Evolutionary conservation across 257 asterid species (phyloP), one percentile per base, ranked within the genome.

Genomic region (Nicotiana tabacum): DNA sequence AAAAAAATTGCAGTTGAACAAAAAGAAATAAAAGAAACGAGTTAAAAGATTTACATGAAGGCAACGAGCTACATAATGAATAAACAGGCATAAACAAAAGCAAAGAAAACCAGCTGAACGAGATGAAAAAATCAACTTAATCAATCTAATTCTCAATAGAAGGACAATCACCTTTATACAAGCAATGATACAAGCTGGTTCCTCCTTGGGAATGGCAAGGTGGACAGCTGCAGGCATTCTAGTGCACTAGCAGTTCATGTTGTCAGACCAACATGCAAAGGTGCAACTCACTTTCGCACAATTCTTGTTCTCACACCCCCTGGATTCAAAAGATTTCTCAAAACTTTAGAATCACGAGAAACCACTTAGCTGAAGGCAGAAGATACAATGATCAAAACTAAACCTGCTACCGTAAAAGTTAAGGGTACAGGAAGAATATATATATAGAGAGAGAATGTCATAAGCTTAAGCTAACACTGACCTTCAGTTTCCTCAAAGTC

Each of bases 241-340:
- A 33, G 37, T 33, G 37, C 0, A 2, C 58, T 37, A 70, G 78
- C 60, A 43, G 60, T 43, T 43, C 35, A 43, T 70, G 60, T 21
- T 70, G 60, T 6, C 58, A 15, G 60, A 46, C 78, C 37, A 33
- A 33, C 37, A 33, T 5, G 78, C 78, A 72, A 21, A 46, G 37
- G 35, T 43, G 60, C 18, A 72, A 46, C 18, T 72, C 90, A 88
- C 84, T 86, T 95, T 84, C 87, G 92, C 82, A 89, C 83, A 69
- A 95, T 91, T 89, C 87, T 88, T 85, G 98, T 92, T 88, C 84
- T 89, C 15, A 91, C 94, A n/a, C 94, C 93, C 85, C 97, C 99
- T 93, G 86, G 2, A 21, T 46, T 43, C 58, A 24, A 43, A 72
- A 43, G 21, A 72, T 43, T 11, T 72, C 78, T n/a, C 58, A 21